phyloP scores from a whole-genome alignment of 2,329 filamentous ascomycete genomes.

The Botrytis squamosa region DNA sequence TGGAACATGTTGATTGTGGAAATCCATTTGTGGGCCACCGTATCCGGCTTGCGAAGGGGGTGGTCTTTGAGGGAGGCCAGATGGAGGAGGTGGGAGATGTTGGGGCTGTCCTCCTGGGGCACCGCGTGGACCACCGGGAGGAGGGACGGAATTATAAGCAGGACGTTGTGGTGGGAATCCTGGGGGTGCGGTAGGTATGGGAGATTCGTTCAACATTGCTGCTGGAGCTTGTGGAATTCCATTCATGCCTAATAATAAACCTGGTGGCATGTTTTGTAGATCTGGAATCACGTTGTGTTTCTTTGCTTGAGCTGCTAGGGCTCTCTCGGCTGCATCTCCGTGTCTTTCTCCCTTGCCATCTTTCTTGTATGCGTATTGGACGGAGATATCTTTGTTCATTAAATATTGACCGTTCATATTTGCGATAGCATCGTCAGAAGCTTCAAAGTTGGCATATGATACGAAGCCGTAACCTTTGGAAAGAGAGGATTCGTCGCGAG shows the following conservation, averaged over 20 bases:
- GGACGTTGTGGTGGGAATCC: conserved; percentile 33
- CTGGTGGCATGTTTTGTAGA: conserved; percentile 42
- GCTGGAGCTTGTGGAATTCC: conserved; percentile 44
- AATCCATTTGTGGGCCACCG: conserved; percentile 58
- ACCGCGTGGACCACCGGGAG: conserved; percentile 38
- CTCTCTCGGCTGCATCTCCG: conserved; percentile 88
- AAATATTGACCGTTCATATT: conserved; percentile 97
- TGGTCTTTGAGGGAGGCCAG: conserved; percentile 61
- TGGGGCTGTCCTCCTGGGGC: conserved; percentile 43
- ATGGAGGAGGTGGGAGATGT: conserved; percentile 53
- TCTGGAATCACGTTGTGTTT: conserved; percentile 90
- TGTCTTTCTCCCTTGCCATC: conserved; percentile 96
- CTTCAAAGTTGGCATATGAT: conserved; percentile 88
- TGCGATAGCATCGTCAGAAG: conserved; percentile 83
- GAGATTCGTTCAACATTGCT: conserved; percentile 41
- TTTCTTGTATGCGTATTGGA: conserved; percentile 99
- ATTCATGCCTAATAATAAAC: conserved; percentile 41
- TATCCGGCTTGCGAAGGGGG: conserved; percentile 67
- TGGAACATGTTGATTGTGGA: conserved; percentile 44
- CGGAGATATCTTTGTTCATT: conserved; percentile 93
- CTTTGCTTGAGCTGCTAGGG: conserved; percentile 87
- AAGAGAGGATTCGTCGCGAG: conserved; percentile 81
- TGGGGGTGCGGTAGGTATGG: conserved; percentile 29
- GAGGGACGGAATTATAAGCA: conserved; percentile 37
- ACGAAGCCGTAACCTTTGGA: conserved; percentile 97